phyloP scores from a whole-genome alignment of 2,329 filamentous ascomycete species.

The Aspergillus bombycis region DNA sequence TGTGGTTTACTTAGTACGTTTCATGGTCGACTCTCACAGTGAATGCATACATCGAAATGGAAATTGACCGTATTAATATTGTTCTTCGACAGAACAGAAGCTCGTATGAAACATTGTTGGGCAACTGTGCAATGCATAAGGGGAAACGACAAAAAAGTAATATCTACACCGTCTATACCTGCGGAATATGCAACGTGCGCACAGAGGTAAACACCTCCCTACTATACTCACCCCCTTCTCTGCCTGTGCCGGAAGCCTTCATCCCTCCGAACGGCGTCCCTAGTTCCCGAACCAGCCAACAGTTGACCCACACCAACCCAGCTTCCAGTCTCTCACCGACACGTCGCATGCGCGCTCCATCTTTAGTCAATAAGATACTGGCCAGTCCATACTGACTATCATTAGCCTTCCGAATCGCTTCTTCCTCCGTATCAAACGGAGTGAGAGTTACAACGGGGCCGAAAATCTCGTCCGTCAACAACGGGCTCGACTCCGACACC shows the following conservation, averaged over 20 bases:
- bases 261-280: constrained; percentile 28
- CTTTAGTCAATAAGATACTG: constrained; percentile 63
- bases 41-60: not conserved
- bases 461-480: constrained; percentile 59
- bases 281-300: constrained; percentile 22
- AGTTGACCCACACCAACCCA: constrained; percentile 50
- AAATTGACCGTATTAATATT: not conserved
- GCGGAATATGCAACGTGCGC: constrained; percentile 23
- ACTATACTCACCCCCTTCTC: constrained; percentile 24
- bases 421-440: constrained; percentile 56
- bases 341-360: constrained; percentile 61
- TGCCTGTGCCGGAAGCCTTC: constrained; percentile 21
- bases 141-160: not conserved
- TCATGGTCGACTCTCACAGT: not conserved
- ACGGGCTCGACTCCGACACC: constrained; percentile 51
- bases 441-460: constrained; percentile 55
- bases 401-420: constrained; percentile 53
- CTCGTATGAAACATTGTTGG: not conserved
- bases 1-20: not conserved
- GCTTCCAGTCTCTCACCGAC: constrained; percentile 63
- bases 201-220: constrained; percentile 24
- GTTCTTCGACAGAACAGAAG: too few relatives aligned
- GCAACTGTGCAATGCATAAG: not conserved
- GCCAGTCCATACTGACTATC: constrained; percentile 62
- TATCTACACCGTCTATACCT: not conserved